A percentile compares a stretch with the other conserved stretches of the same genome.
Conservation (phyloP, 1,284 basidiomycete genomes). For the Trametes hirsuta region DNA sequence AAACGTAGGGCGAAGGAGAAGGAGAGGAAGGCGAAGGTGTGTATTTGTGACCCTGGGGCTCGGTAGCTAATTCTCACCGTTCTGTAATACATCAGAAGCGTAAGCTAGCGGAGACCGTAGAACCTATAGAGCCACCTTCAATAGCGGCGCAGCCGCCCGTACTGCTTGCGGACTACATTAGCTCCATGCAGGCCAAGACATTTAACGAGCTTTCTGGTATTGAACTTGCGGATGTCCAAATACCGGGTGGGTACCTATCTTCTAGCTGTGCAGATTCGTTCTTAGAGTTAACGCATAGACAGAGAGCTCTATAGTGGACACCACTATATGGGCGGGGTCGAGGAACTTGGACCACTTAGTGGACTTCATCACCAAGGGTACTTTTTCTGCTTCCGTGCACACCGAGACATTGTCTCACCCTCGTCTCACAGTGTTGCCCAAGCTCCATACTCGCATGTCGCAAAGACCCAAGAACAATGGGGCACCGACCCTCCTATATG, state of each 20-base stretch:
- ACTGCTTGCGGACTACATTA: constrained; percentile 61
- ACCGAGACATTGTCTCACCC: neutral
- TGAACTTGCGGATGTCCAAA: constrained; percentile 72
- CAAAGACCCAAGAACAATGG: constrained; percentile 76
- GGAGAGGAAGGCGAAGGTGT: constrained; percentile 64
- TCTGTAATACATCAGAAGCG: constrained; percentile 50
- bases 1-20: constrained; percentile 75
- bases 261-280: constrained; percentile 28
- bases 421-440: constrained; percentile 60
- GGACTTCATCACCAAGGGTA: constrained; percentile 76
- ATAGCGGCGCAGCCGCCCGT: constrained; percentile 58
- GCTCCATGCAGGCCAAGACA: constrained; percentile 62
- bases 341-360: constrained; percentile 70
- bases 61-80: constrained; percentile 7
- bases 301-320: constrained; percentile 76
- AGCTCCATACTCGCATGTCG: constrained; percentile 65
- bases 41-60: constrained; percentile 25
- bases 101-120: constrained; percentile 54
- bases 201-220: constrained; percentile 66
- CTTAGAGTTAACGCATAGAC: constrained; percentile 53
- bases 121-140: constrained; percentile 47
- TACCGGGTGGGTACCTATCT: constrained; percentile 60
- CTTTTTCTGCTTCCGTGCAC: constrained; percentile 17
- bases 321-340: constrained; percentile 67
- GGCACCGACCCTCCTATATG: constrained; percentile 76